Conservation (phyloP, 352 stramenopile genomes). For the Pythium sp. region DNA sequence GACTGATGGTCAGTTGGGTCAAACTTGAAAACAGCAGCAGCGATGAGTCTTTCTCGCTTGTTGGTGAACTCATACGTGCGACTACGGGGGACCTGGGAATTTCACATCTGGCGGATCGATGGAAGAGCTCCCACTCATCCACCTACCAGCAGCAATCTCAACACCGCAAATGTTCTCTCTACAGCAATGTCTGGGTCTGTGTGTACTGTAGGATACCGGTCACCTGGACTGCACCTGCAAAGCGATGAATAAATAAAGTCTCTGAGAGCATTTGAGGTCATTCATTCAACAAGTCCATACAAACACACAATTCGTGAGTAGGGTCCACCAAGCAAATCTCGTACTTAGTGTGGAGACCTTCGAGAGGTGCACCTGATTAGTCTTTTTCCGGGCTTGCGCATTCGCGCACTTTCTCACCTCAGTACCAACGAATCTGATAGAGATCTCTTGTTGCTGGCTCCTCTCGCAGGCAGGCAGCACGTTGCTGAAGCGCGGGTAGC, state of each 20-base stretch:
- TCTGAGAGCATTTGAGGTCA: too few relatives aligned
- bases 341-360: too few relatives aligned
- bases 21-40: background rate
- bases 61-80: background rate
- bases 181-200: background rate
- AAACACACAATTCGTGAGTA: background rate
- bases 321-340: background rate
- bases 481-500: too few relatives aligned
- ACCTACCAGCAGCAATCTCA: background rate
- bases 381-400: background rate
- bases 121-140: background rate
- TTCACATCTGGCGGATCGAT: background rate
- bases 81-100: background rate
- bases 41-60: background rate
- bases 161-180: constrained; percentile 5
- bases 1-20: constrained; percentile 2
- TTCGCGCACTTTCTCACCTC: background rate
- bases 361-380: background rate
- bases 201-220: background rate
- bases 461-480: background rate
- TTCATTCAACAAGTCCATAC: too few relatives aligned
- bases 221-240: background rate
- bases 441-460: background rate
- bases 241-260: too few relatives aligned
- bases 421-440: background rate